Evolutionary conservation across 139 green algal species (phyloP).

Genomic region (Coelastrella sp.): DNA sequence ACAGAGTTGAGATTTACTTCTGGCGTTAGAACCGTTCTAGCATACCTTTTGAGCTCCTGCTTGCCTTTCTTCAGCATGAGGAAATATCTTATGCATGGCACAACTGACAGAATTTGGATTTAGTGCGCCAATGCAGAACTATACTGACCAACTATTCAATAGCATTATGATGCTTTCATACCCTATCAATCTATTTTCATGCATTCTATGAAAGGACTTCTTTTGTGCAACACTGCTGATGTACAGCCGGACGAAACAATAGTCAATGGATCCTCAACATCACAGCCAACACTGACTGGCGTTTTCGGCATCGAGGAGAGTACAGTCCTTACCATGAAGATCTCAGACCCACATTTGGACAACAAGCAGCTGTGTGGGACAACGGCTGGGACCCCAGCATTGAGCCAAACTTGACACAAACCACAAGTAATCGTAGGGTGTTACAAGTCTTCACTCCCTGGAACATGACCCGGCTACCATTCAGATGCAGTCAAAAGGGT

Average conservation of each 20-base stretch:
- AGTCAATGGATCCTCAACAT: conserved; percentile 32
- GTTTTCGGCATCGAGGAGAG: not conserved
- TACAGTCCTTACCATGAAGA: conserved; percentile 19
- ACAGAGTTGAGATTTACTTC: too few species aligned
- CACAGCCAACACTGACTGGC: conserved; percentile 35
- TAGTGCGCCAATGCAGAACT: too few species aligned
- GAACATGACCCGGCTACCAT: conserved; percentile 37
- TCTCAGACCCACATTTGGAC: not conserved
- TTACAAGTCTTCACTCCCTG: conserved; percentile 28
- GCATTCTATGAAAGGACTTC: too few species aligned
- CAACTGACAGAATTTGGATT: too few species aligned
- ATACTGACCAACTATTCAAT: too few species aligned
- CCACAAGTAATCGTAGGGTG: not conserved
- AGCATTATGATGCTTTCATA: too few species aligned
- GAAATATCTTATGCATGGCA: too few species aligned
- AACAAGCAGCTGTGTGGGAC: conserved; percentile 13
- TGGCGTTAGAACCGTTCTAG: too few species aligned
- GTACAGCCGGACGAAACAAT: conserved; percentile 19
- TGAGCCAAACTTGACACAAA: not conserved
- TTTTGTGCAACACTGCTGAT: not conserved
- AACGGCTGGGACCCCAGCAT: not conserved
- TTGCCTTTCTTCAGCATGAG: too few species aligned
- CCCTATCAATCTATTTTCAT: too few species aligned
- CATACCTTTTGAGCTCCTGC: too few species aligned
- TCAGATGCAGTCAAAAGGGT: not conserved